Evolutionary conservation across 352 stramenopile genomes (phyloP).

Genomic region (Phytopythium oedochilum): DNA sequence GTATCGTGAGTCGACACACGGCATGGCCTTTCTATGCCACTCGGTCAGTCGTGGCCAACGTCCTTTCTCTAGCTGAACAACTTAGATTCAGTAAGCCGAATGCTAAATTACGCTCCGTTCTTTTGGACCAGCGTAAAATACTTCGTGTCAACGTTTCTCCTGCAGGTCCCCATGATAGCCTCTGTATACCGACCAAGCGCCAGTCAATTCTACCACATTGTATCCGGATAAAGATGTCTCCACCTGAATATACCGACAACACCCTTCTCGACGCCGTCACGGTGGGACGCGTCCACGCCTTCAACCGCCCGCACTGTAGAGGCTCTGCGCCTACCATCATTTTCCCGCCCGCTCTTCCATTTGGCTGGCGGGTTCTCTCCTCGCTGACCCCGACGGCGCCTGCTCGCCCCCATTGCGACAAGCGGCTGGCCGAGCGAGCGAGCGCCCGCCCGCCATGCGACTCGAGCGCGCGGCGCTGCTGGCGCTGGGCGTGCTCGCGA

Average conservation of each 20-base stretch:
- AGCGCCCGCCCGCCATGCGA: conserved; percentile 14
- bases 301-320: too few relatives aligned
- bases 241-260: too few relatives aligned
- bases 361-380: too few relatives aligned
- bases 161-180: not conserved
- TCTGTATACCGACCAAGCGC: not conserved
- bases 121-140: not conserved
- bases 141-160: not conserved
- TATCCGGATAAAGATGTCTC: too few relatives aligned
- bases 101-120: not conserved
- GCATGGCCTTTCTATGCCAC: not conserved
- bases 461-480: conserved; percentile 5
- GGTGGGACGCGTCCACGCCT: too few relatives aligned
- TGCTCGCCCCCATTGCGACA: too few relatives aligned
- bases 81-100: not conserved
- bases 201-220: too few relatives aligned
- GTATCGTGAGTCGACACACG: too few relatives aligned
- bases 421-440: not conserved
- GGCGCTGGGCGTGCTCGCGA: not conserved
- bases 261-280: too few relatives aligned
- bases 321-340: too few relatives aligned
- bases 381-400: too few relatives aligned
- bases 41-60: not conserved
- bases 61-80: not conserved
- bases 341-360: too few relatives aligned